Evolutionary conservation across 2,329 filamentous ascomycete species (phyloP).

Genomic region (Cytospora leucostoma): DNA sequence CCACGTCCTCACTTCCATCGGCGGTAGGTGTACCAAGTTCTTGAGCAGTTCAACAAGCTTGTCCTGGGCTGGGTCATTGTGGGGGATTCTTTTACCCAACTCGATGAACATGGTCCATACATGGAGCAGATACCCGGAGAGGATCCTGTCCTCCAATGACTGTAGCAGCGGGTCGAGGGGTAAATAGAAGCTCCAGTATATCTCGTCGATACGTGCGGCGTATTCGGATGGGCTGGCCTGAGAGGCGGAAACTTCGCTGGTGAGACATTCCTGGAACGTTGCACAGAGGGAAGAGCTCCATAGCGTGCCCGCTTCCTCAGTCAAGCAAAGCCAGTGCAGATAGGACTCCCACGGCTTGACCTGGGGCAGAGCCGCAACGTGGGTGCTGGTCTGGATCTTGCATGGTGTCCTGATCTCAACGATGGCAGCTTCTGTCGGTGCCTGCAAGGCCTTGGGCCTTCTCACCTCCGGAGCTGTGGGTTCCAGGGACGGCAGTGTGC

Average conservation of each 20-base stretch:
- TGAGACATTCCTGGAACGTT: conserved; percentile 23
- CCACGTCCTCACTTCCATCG: conserved; percentile 28
- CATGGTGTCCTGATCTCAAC: conserved; percentile 15
- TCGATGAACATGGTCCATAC: conserved; percentile 28
- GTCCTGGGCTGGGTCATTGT: conserved; percentile 23
- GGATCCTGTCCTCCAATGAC: conserved; percentile 26
- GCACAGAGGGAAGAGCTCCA: conserved; percentile 25
- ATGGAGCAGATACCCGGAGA: conserved; percentile 25
- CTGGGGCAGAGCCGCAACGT: conserved; percentile 9
- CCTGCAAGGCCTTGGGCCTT: neutral
- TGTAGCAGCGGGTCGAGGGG: conserved; percentile 21
- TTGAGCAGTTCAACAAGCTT: conserved; percentile 24
- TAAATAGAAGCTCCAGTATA: conserved; percentile 29
- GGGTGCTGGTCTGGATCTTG: neutral
- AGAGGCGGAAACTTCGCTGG: neutral
- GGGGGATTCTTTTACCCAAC: conserved; percentile 25
- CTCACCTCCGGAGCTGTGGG: neutral
- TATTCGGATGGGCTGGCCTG: conserved; percentile 17
- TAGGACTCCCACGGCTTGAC: conserved; percentile 26
- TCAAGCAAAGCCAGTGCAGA: conserved; percentile 24
- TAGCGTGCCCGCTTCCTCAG: conserved; percentile 24
- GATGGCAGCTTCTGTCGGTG: conserved; percentile 19
- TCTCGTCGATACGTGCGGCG: conserved; percentile 25
- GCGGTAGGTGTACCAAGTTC: conserved; percentile 24
- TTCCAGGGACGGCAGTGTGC: conserved; percentile 5